These are phyloP conservation scores for Beauveria brongniartii DNA, from an alignment of 2,329 filamentous ascomycete genomes.

Conservation along the genomic window DNA sequence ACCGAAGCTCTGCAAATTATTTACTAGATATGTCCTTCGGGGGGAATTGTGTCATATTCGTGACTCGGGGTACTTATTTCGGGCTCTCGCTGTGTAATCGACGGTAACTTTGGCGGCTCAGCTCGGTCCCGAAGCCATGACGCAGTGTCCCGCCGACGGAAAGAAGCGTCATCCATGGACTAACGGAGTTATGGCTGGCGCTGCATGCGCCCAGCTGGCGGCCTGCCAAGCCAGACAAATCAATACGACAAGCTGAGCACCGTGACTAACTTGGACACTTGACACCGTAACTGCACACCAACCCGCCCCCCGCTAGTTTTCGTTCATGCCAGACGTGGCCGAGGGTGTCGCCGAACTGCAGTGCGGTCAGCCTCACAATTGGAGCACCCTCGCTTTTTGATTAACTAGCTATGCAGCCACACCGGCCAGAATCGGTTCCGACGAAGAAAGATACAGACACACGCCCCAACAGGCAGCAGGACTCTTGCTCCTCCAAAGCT, in stretches of 20 bases:
- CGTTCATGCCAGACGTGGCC: not conserved
- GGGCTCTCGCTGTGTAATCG: not conserved
- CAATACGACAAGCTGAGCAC: not conserved
- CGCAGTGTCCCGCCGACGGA: not conserved
- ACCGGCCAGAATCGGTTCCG: conserved; percentile 2
- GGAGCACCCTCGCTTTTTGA: not conserved
- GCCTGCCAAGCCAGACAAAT: not conserved
- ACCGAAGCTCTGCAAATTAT: not conserved
- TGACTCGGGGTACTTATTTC: not conserved
- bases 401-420: conserved; percentile 7
- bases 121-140: not conserved
- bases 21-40: not conserved
- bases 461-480: not conserved
- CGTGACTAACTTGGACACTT: not conserved
- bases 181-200: not conserved
- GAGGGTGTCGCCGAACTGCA: not conserved
- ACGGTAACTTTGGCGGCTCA: not conserved
- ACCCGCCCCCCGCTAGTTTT: not conserved
- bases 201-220: not conserved
- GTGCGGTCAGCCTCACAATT: not conserved
- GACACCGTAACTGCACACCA: not conserved
- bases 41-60: not conserved
- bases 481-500: not conserved
- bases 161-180: conserved; percentile 1
- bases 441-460: not conserved